phyloP scores from a whole-genome alignment of 768 basidiomycete genomes.

The Collybia nuda region DNA sequence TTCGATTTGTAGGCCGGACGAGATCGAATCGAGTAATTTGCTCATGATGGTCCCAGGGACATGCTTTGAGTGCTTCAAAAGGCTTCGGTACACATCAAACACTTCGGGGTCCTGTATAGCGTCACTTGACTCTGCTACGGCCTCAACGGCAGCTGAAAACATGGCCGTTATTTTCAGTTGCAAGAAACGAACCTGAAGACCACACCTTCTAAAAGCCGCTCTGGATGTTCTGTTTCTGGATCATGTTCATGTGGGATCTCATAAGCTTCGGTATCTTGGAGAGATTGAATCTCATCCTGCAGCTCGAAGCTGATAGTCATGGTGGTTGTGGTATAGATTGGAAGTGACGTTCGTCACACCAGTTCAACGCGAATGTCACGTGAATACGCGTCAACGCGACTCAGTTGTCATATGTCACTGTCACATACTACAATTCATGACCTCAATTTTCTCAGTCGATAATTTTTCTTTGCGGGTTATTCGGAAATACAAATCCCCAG shows the following conservation, averaged over 20 bases:
- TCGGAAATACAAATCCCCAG: no score
- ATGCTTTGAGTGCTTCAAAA: constrained; percentile 72
- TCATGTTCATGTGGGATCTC: constrained; percentile 71
- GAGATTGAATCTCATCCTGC: constrained; percentile 70
- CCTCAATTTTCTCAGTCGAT: neutral
- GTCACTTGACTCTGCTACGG: constrained; percentile 78
- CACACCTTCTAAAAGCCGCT: constrained; percentile 59
- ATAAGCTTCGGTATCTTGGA: constrained; percentile 62
- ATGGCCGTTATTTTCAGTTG: constrained; percentile 1
- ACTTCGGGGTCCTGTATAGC: constrained; percentile 63
- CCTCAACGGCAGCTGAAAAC: constrained; percentile 73
- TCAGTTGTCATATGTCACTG: no score
- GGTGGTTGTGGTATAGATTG: constrained; percentile 4
- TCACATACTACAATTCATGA: no score
- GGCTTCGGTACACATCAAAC: constrained; percentile 80
- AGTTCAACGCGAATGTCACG: no score
- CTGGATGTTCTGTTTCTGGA: constrained; percentile 52
- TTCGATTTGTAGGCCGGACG: constrained; percentile 72
- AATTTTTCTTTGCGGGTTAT: no score
- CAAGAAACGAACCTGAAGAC: constrained; percentile 5
- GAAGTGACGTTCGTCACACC: constrained; percentile 11
- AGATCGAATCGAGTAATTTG: constrained; percentile 86
- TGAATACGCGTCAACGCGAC: no score
- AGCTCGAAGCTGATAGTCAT: constrained; percentile 64
- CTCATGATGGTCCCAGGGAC: constrained; percentile 69